Evolutionary conservation across 441 rosid species (phyloP).

Genomic region (Populus hybrid): DNA sequence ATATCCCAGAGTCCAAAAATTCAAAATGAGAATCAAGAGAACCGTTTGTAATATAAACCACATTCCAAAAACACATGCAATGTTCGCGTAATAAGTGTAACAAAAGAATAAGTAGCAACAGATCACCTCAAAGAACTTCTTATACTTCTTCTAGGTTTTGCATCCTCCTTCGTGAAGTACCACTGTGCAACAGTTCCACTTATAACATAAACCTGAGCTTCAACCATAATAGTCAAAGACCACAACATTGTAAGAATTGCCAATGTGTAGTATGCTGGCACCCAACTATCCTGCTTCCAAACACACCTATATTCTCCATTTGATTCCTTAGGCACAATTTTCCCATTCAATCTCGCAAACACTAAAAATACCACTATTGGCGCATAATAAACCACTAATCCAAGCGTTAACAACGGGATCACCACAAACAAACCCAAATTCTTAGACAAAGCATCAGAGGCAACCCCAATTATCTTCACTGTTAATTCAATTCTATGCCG

Average conservation of each 20-base stretch:
- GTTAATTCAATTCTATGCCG: slow-evolving; percentile 81
- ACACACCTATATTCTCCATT: slow-evolving; percentile 53
- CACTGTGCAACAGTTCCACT: slow-evolving; percentile 83
- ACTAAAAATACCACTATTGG: slow-evolving; percentile 78
- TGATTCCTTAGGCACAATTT: slow-evolving; percentile 51
- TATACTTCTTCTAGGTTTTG: slow-evolving; percentile 54
- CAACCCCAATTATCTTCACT: slow-evolving; percentile 63
- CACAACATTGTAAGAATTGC: slow-evolving; percentile 80
- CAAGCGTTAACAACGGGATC: slow-evolving; percentile 53
- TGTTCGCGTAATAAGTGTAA: background rate
- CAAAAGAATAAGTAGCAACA: background rate
- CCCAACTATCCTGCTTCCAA: slow-evolving; percentile 91
- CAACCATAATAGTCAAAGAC: slow-evolving; percentile 71
- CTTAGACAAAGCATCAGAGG: slow-evolving; percentile 69
- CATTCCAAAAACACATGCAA: background rate
- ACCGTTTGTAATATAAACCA: background rate
- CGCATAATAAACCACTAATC: slow-evolving; percentile 56
- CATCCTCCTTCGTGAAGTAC: slow-evolving; percentile 79
- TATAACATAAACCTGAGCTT: slow-evolving; percentile 83
- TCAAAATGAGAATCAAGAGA: too few species aligned
- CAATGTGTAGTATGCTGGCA: slow-evolving; percentile 75
- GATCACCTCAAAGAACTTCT: slow-evolving; percentile 76
- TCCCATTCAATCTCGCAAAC: slow-evolving; percentile 70
- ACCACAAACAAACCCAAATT: slow-evolving; percentile 62
- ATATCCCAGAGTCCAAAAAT: background rate